Conservation (phyloP, 225 moss, liverwort and hornwort genomes). For the Pseudisothecium myosuroides region DNA sequence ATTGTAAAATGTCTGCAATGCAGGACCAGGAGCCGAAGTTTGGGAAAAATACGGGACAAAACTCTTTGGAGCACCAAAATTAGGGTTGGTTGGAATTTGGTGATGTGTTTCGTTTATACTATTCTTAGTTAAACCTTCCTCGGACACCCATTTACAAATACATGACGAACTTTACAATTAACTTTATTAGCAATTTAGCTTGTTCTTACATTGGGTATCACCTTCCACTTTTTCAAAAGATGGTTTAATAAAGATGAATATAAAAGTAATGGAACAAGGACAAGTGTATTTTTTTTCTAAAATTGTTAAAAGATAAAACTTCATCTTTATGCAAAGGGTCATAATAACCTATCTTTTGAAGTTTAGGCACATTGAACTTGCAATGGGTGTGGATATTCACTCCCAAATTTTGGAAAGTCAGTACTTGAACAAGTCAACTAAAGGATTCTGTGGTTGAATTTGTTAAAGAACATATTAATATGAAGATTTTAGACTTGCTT, state of each 20-base stretch:
- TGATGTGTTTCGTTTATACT: too few relatives aligned
- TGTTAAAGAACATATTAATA: not conserved
- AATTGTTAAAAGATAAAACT: not conserved
- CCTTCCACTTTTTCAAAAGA: not conserved
- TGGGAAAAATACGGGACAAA: too few relatives aligned
- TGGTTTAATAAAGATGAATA: not conserved
- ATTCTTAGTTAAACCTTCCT: too few relatives aligned
- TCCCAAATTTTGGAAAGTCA: not conserved
- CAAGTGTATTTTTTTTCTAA: not conserved
- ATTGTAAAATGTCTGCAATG: too few relatives aligned
- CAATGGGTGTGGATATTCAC: rapidly evolving
- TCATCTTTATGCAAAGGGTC: not conserved
- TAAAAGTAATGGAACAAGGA: not conserved
- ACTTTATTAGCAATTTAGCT: not conserved
- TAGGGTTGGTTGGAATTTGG: too few relatives aligned
- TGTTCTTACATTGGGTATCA: not conserved
- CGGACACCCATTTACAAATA: too few relatives aligned
- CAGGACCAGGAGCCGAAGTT: too few relatives aligned
- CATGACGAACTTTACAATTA: too few relatives aligned
- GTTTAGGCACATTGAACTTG: not conserved
- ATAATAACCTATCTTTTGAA: not conserved
- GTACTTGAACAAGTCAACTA: not conserved
- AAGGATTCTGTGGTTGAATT: not conserved
- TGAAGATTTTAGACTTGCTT: not conserved
- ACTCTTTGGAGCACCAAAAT: too few relatives aligned